Evolutionary conservation across 2,329 filamentous ascomycete genomes (phyloP).

Genomic region (Salinomyces thailandicus): DNA sequence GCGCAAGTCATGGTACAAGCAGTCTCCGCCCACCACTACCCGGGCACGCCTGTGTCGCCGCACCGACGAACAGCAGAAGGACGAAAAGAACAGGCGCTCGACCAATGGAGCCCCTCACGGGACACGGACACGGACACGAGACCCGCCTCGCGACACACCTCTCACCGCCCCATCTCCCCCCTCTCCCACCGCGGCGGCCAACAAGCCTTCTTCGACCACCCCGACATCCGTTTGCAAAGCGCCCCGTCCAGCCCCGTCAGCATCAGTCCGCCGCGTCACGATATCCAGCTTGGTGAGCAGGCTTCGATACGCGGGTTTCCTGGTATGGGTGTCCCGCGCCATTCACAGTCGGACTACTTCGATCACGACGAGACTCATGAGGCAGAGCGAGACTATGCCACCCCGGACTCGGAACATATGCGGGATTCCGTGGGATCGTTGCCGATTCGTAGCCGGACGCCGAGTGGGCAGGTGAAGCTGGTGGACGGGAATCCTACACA

Average conservation of each 20-base stretch:
- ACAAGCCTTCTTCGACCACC: slow-evolving; percentile 4
- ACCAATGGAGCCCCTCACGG: neutral
- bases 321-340: neutral
- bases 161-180: too few relatives aligned
- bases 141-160: too few relatives aligned
- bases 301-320: slow-evolving; percentile 16
- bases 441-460: slow-evolving; percentile 11
- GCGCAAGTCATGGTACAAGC: neutral
- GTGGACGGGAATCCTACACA: slow-evolving; percentile 3
- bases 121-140: too few relatives aligned
- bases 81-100: too few relatives aligned
- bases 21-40: neutral
- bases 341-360: too few relatives aligned
- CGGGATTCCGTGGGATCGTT: slow-evolving; percentile 11
- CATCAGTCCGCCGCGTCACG: slow-evolving; percentile 21
- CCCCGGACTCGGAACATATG: slow-evolving; percentile 15
- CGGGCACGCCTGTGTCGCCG: neutral
- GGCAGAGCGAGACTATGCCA: slow-evolving; percentile 5
- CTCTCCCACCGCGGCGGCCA: too few relatives aligned
- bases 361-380: too few relatives aligned
- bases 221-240: slow-evolving; percentile 23
- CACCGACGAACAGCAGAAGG: too few relatives aligned
- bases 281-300: slow-evolving; percentile 20
- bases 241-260: slow-evolving; percentile 25
- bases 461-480: slow-evolving; percentile 8